Evolutionary conservation across 768 basidiomycete genomes (phyloP).

Genomic region (Saitozyma podzolica): DNA sequence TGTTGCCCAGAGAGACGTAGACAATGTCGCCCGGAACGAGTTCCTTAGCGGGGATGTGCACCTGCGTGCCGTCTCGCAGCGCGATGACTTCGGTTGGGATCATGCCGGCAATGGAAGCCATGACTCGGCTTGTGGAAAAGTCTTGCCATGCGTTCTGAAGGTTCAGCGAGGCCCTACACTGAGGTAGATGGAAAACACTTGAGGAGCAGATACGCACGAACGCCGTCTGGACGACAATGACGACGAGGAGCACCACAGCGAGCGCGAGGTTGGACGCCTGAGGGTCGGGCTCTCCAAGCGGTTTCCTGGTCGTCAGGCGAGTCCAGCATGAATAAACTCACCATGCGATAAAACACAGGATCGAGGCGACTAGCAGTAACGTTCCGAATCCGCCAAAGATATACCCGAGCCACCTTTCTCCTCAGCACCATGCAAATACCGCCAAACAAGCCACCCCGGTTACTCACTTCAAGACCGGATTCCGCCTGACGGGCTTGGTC

Average conservation of each 20-base stretch:
- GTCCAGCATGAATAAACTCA: no score
- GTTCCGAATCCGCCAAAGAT: constrained; percentile 64
- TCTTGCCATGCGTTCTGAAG: constrained; percentile 59
- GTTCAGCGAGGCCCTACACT: constrained; percentile 15
- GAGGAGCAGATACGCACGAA: no score
- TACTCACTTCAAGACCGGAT: constrained; percentile 56
- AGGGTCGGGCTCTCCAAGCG: constrained; percentile 62
- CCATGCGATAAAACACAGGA: constrained; percentile 63
- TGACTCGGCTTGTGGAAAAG: constrained; percentile 62
- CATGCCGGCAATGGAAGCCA: constrained; percentile 60
- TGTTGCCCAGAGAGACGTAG: constrained; percentile 35
- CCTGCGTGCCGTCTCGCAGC: constrained; percentile 42
- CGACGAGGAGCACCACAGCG: constrained; percentile 61
- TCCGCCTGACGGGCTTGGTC: constrained; percentile 58
- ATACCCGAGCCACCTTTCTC: constrained; percentile 56
- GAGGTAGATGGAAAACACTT: constrained; percentile 2
- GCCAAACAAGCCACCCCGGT: not conserved
- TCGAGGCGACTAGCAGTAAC: constrained; percentile 61
- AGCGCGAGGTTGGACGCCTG: constrained; percentile 63
- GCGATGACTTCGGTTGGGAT: constrained; percentile 50
- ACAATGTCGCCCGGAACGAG: constrained; percentile 50
- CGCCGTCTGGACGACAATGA: constrained; percentile 41
- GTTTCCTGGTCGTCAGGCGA: constrained; percentile 58
- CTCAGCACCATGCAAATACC: constrained; percentile 1
- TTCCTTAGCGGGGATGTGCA: constrained; percentile 39